phyloP scores from a whole-genome alignment of 2,329 filamentous ascomycete species.

The Tolypocladium inflatum region DNA sequence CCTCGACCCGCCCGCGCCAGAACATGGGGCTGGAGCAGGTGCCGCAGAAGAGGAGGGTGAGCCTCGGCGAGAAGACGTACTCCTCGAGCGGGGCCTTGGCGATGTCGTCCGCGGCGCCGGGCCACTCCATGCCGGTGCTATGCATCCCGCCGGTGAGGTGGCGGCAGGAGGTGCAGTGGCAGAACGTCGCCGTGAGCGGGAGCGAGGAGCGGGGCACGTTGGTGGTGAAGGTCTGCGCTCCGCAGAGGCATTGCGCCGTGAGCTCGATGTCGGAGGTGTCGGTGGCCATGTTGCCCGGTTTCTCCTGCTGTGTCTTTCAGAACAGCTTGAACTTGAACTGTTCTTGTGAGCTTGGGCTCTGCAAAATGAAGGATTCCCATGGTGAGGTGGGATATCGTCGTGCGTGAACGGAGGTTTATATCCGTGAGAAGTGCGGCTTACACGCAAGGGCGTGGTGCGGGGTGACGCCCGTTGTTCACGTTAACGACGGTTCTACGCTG shows the following conservation, averaged over 20 bases:
- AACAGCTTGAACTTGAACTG: too few relatives aligned
- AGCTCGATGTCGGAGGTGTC: neutral
- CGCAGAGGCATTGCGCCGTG: conserved; percentile 29
- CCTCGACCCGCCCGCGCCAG: conserved; percentile 13
- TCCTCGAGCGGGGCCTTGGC: neutral
- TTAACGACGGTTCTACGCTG: neutral
- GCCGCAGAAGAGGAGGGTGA: conserved; percentile 29
- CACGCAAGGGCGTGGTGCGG: neutral
- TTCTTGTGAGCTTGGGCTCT: neutral
- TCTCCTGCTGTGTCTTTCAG: neutral
- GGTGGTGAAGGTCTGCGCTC: conserved; percentile 27
- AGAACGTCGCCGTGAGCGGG: conserved; percentile 29
- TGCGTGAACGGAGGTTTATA: neutral
- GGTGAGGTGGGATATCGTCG: neutral
- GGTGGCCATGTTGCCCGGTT: neutral
- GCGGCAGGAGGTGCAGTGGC: conserved; percentile 41
- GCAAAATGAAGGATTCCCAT: neutral
- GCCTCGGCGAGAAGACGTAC: conserved; percentile 24
- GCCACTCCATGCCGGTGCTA: conserved; percentile 26
- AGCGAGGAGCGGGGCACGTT: conserved; percentile 22
- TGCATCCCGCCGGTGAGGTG: conserved; percentile 34
- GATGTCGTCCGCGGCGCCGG: conserved; percentile 16
- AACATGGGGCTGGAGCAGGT: conserved; percentile 33
- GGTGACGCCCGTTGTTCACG: neutral
- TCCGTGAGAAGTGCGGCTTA: neutral